Percentiles rank a stretch among this genome's conserved stretches.
These are phyloP conservation scores for Quercus berberidifolia DNA, from an alignment of 306 rosid species.

Conservation along the genomic window DNA sequence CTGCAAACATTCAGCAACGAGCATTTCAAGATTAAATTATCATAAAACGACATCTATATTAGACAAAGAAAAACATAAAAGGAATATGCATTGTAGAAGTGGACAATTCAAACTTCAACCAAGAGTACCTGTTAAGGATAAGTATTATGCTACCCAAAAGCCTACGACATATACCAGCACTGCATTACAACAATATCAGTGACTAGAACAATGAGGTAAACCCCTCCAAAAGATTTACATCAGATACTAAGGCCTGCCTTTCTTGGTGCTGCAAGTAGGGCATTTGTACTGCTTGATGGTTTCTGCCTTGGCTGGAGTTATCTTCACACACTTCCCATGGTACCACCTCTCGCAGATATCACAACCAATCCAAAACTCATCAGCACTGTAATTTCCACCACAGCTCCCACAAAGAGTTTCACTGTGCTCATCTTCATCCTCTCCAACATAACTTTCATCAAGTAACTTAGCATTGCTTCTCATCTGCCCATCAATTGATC, in stretches of 20 bases:
- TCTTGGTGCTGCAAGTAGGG: constrained; percentile 52
- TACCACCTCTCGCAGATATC: constrained; percentile 66
- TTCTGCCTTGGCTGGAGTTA: constrained; percentile 56
- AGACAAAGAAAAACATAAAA: background rate
- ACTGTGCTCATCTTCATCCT: constrained; percentile 48
- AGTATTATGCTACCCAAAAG: background rate
- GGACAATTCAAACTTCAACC: background rate
- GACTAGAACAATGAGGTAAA: constrained; percentile 3
- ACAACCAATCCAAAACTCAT: constrained; percentile 64
- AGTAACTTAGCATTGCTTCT: constrained; percentile 37
- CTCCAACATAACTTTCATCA: constrained; percentile 40
- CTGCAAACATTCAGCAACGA: too few species aligned
- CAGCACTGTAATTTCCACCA: constrained; percentile 47
- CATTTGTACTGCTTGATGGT: constrained; percentile 53
- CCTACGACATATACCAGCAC: constrained; percentile 9
- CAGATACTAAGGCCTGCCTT: constrained; percentile 30
- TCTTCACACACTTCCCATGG: constrained; percentile 63
- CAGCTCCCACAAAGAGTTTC: constrained; percentile 66
- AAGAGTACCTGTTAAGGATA: background rate
- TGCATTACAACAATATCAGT: constrained; percentile 1
- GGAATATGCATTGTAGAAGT: background rate
- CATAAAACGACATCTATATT: background rate
- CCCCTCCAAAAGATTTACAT: background rate
- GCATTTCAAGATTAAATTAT: background rate
- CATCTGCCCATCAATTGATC: constrained; percentile 42